Base-by-base conservation (phyloP, 441 rosid species). In the Bocquillonia castaneifolia region DNA sequence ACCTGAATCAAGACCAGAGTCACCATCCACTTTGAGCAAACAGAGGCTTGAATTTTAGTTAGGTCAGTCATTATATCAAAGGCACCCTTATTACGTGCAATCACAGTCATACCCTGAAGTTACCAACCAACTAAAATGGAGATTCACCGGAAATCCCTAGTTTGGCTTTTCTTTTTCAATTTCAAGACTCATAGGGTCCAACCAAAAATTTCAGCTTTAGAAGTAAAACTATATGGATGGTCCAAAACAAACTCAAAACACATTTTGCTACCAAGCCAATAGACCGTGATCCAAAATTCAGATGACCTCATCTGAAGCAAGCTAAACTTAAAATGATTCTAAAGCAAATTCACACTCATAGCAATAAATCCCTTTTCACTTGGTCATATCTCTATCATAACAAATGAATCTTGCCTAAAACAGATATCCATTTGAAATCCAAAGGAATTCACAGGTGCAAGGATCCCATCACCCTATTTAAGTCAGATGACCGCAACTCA, bases 381-480 rank as follows among this genome's bases (percentile, higher is more conserved):
- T 45, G 50, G 17, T 17, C 50, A 45, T 45, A 45, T 45, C 20
- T 17, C 1, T 45, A 45, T 3, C 7, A 3, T 7, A 6, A 15
- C 6, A 40, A 4, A 1, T 40, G 50, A 45, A 45, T 3, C 45
- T 40, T 40, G 14, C 10, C 13, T 13, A 40, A 9, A 40, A 6
- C 10, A 40, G 10, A 12, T 5, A 40, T 40, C 9, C 45, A 17
- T 45, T 15, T 2, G 20, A 45, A 45, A 45, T 45, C 50, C 50
- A n/a, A 15, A 45, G n/a, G n/a, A n/a, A 6, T 45, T 14, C 20
- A 45, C 6, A 45, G 50, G 3, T 45, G 13, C 22, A 58, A 31
- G 42, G 62, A 58, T 58, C 62, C 62, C 39, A 34, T 32, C 61
- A 56, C 22, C 61, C 59, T 29, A n/a, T n/a, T 12, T 3, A 36